phyloP scores from a whole-genome alignment of 352 stramenopile genomes.

The Pythium coloratum region DNA sequence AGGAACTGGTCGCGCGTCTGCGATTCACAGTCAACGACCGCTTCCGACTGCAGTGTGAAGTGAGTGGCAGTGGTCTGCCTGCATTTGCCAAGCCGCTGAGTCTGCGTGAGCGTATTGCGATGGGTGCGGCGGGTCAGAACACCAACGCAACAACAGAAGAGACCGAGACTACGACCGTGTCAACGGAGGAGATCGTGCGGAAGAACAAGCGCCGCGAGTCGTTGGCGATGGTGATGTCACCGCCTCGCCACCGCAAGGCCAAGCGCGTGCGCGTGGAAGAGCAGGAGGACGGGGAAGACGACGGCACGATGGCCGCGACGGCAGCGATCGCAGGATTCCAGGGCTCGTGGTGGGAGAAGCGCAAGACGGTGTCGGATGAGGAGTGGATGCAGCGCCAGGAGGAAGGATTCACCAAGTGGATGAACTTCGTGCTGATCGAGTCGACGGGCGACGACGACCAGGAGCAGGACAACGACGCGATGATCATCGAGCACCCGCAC shows the following conservation, averaged over 20 bases:
- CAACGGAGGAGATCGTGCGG: constrained; percentile 1
- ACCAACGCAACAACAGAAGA: background rate
- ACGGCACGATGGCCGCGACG: constrained; percentile 11
- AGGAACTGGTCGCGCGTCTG: constrained; percentile 43
- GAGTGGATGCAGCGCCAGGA: constrained; percentile 84
- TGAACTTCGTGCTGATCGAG: constrained; percentile 84
- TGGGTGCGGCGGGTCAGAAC: background rate
- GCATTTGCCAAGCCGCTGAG: constrained; percentile 2
- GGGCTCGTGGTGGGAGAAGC: constrained; percentile 76
- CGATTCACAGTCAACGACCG: constrained; percentile 69
- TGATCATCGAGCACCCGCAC: constrained; percentile 23
- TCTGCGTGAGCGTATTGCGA: constrained; percentile 16
- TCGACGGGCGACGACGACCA: constrained; percentile 38
- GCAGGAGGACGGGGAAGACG: background rate
- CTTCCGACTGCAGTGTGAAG: constrained; percentile 53
- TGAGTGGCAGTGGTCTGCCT: constrained; percentile 23
- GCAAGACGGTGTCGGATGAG: constrained; percentile 66
- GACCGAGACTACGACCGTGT: background rate
- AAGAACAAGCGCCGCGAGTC: constrained; percentile 24
- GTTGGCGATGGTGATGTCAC: constrained; percentile 15
- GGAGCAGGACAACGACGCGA: constrained; percentile 12
- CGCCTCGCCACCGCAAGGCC: constrained; percentile 19
- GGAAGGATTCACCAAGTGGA: constrained; percentile 83
- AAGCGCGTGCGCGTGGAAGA: constrained; percentile 22
- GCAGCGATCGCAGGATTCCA: constrained; percentile 23